Evolutionary conservation across 441 rosid genomes (phyloP).

Genomic region (Gossypium aridum): DNA sequence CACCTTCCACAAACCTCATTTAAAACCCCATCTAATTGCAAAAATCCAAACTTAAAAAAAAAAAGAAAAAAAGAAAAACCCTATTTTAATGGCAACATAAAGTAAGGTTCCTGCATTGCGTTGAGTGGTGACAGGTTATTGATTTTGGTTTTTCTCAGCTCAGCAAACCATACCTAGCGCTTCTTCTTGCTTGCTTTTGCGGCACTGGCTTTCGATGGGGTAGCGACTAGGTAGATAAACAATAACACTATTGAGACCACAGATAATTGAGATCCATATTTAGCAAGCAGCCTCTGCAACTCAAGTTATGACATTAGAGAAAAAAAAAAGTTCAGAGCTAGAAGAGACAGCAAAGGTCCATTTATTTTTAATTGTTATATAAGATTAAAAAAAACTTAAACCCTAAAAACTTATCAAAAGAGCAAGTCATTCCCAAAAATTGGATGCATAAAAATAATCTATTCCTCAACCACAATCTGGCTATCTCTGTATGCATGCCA

Average conservation of each 20-base stretch:
- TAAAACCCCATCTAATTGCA: not conserved
- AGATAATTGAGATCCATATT: conserved; percentile 72
- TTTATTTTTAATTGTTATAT: not conserved
- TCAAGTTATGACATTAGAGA: not conserved
- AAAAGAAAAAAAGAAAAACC: not conserved
- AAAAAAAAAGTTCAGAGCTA: not conserved
- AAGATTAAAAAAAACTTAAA: not conserved
- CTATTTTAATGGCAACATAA: conserved; percentile 3
- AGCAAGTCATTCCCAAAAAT: not conserved
- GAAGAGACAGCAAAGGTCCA: not conserved
- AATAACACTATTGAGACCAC: conserved; percentile 62
- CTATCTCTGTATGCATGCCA: not conserved
- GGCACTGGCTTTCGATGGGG: conserved; percentile 54
- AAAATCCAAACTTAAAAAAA: not conserved
- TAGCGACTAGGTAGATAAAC: conserved; percentile 57
- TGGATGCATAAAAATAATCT: not conserved
- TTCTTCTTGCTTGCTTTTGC: conserved; percentile 79
- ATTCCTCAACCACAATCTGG: not conserved
- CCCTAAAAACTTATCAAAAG: not conserved
- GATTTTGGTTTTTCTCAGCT: conserved; percentile 7
- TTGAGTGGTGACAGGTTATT: not conserved
- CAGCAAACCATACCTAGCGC: conserved; percentile 33
- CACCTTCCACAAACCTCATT: conserved; percentile 12
- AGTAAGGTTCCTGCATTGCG: not conserved
- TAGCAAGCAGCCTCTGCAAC: conserved; percentile 66